Percentiles rank a stretch among this genome's conserved stretches.
These are phyloP conservation scores for Fusarium drepaniforme DNA, from an alignment of 2,329 filamentous ascomycete species.

Conservation along the genomic window DNA sequence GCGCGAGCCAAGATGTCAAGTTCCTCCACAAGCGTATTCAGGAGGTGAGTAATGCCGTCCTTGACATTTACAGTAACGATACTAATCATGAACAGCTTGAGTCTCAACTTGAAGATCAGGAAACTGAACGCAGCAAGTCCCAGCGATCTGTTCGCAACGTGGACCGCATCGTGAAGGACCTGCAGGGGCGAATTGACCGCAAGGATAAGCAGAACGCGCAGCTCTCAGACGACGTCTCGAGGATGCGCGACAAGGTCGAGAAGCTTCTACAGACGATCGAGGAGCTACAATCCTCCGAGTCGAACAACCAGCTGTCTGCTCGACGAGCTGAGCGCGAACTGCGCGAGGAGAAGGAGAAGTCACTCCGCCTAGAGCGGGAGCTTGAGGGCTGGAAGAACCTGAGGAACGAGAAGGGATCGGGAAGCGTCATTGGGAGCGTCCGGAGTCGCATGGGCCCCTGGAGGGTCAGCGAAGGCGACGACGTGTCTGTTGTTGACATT, in stretches of 20 bases:
- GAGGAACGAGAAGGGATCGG: conserved; percentile 70
- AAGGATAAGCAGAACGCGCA: conserved; percentile 89
- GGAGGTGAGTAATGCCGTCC: conserved; percentile 75
- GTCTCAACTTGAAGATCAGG: conserved; percentile 84
- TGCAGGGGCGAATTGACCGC: conserved; percentile 91
- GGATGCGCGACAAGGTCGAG: conserved; percentile 90
- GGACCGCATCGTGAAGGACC: conserved; percentile 92
- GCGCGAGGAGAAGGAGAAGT: conserved; percentile 88
- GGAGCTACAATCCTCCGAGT: conserved; percentile 91
- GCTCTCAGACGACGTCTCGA: conserved; percentile 84
- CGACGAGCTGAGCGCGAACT: conserved; percentile 92
- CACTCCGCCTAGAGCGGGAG: conserved; percentile 85
- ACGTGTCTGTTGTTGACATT: conserved; percentile 60
- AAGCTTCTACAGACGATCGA: conserved; percentile 92
- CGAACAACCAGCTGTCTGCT: conserved; percentile 81
- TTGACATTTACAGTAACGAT: conserved; percentile 11
- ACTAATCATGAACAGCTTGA: conserved; percentile 74
- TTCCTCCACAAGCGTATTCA: conserved; percentile 95
- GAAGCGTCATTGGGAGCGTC: conserved; percentile 61
- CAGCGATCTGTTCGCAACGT: conserved; percentile 92
- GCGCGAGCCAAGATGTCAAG: conserved; percentile 92
- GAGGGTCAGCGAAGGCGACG: conserved; percentile 55
- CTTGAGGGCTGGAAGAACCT: conserved; percentile 87
- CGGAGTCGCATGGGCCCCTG: conserved; percentile 51
- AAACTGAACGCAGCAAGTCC: conserved; percentile 81